Base-by-base conservation (phyloP, 257 asterid species). In the Ajuga chamaepitys region DNA sequence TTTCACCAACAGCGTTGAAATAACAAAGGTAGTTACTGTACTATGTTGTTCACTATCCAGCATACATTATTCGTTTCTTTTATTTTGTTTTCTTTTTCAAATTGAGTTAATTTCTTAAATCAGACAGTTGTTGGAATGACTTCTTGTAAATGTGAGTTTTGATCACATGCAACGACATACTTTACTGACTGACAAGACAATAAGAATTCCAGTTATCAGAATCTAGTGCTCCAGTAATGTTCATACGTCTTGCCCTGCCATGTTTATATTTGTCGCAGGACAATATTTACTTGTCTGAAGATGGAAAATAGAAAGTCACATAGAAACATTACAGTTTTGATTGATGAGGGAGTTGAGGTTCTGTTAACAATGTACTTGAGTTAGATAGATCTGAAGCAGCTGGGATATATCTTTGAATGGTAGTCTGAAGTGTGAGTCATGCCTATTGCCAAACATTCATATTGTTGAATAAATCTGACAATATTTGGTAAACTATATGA, bases 1-100 rank as follows among this genome's bases (percentile, higher is more conserved):
- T 82, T 93, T 93, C 70, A 81, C 96, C 24, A 67, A 70, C 82
- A 80, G 94, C 55, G 54, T 85, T 70, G 82, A 79, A 65, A 62
- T 89, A 78, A 81, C 93, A 42, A 89, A 89, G 97, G 99, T 93
- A 75, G 58, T 50, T 22, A 9, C 11, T 32, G 22, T 16, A 20
- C 62, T 24, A 13, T 32, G 58, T 52, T 0, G 52, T 61, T 16
- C 28, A 16, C 10, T 17, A 30, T 46, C 20, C 34, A 30, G 11
- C 25, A 9, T 30, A 16, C 28, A 42, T 21, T 45, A 18, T 3
- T 46, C 60, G 41, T 56, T 45, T 40, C 24, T 32, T 47, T 57
- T 5, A 7, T 10, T 59, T 28, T 9, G 0, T 30, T 44, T 50
- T 50, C 41, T 60, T 66, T 63, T 46, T 4, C 22, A 54, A 28